A percentile compares a stretch with the other conserved stretches of the same genome.
Evolutionary conservation across 2,329 filamentous ascomycete species (phyloP).

Genomic region (Blastomyces gilchristii): DNA sequence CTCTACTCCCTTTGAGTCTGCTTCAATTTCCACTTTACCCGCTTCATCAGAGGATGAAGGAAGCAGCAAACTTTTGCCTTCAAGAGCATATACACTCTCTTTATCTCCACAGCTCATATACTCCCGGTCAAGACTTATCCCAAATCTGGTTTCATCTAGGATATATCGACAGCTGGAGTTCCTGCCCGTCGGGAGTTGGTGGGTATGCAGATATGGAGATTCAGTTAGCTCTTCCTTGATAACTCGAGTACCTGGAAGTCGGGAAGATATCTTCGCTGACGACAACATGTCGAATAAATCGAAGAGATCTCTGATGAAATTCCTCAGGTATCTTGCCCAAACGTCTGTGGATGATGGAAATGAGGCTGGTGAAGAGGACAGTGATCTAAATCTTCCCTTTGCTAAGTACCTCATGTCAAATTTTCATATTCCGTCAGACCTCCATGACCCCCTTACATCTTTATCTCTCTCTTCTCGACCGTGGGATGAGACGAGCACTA

Average conservation of each 20-base stretch:
- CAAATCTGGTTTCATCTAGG: constrained; percentile 75
- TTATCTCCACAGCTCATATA: constrained; percentile 82
- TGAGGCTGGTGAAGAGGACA: constrained; percentile 42
- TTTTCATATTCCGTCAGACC: constrained; percentile 57
- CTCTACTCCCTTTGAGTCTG: constrained; percentile 32
- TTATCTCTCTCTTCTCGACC: constrained; percentile 62
- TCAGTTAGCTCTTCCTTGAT: constrained; percentile 34
- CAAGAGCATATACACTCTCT: constrained; percentile 71
- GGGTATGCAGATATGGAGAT: constrained; percentile 48
- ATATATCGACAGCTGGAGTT: constrained; percentile 88
- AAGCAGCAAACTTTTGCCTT: constrained; percentile 31
- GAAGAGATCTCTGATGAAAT: constrained; percentile 85
- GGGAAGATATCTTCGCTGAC: constrained; percentile 84
- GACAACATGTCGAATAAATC: constrained; percentile 63
- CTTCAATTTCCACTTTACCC: constrained; percentile 21
- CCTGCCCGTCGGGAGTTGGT: constrained; percentile 85
- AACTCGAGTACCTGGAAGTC: constrained; percentile 69
- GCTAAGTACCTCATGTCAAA: constrained; percentile 38
- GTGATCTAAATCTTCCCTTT: constrained; percentile 46
- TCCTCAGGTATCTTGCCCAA: constrained; percentile 75
- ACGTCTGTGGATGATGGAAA: constrained; percentile 43
- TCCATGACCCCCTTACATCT: constrained; percentile 57
- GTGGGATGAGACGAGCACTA: constrained; percentile 47
- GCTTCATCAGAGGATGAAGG: constrained; percentile 14
- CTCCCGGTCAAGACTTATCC: constrained; percentile 65